Base-by-base conservation (phyloP, 2,329 filamentous ascomycete genomes). In the Fusarium compactum region DNA sequence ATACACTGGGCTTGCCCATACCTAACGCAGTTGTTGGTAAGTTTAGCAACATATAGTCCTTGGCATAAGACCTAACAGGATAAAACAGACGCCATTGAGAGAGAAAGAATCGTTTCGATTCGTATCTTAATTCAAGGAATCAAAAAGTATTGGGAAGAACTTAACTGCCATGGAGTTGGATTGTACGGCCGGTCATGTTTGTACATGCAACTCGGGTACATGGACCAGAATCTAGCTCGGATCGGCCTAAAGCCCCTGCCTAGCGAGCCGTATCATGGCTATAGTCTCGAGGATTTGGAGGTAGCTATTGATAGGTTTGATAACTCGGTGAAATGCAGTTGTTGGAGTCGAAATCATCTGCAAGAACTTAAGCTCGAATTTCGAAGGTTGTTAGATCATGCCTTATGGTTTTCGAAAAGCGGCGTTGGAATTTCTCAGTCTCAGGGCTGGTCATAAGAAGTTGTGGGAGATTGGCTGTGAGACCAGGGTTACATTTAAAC, bases 151-250 rank as follows among this genome's bases (percentile, higher is more conserved):
- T 11, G 27, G 22, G 5, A 22, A 1, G 5, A 0, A 1, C 1
- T 55, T 0, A 24, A 32, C 20, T 1, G 2, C 22, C 0, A 16
- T 0, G 3, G 3, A 6, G 15, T 1, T 2, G 18, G 0, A 1
- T 0, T 1, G 3, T 25, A 32, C 5, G 15, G 18, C 20, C 16
- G 22, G 11, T 3, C 11, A 6, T 51, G 54, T 10, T 3, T 1
- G 5, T 57, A 24, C 7, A 8, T 2, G 2, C 32, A 32, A 14
- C 8, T 51, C 1, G 54, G 32, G 1, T 30, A 16, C 11, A 34
- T 50, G 5, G 20, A 24, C n/a, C 20, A 32, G n/a, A 50, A 11
- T 14, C 9, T 50, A 6, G 8, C 20, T 14, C 2, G 22, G 3
- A 30, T 1, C 5, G n/a, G 16, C 5, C 4, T 57, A 3, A 51